Evolutionary conservation across 1,139 yeast genomes (phyloP).

Genomic region (Casaregolazyma suthepensis): DNA sequence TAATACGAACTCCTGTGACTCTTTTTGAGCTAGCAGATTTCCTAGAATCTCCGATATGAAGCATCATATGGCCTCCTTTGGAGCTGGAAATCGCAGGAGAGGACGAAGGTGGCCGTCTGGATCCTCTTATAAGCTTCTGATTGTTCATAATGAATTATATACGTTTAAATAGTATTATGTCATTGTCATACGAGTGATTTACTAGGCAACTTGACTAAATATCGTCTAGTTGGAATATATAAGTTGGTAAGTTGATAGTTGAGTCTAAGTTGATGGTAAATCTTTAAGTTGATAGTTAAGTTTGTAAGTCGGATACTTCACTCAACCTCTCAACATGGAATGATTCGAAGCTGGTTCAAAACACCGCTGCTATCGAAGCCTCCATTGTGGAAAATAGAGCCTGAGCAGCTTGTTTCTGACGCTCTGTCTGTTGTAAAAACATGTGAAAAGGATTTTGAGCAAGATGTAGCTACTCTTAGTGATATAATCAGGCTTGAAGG

Average conservation of each 20-base stretch:
- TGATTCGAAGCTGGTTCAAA: conserved; percentile 1
- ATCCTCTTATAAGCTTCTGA: neutral
- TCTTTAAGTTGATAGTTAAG: neutral
- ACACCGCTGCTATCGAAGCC: neutral
- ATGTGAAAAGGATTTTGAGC: neutral
- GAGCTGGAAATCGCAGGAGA: conserved; percentile 14
- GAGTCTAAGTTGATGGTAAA: too few relatives aligned
- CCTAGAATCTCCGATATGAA: conserved; percentile 9
- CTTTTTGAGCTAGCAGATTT: neutral
- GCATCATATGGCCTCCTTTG: conserved; percentile 18
- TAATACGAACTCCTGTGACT: neutral
- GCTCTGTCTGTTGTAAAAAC: neutral
- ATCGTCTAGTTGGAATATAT: neutral
- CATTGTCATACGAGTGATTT: neutral
- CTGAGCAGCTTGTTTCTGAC: neutral
- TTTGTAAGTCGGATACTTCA: neutral
- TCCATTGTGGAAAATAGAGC: conserved; percentile 4
- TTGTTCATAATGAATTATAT: neutral
- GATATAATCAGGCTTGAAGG: neutral
- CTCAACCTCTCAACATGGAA: neutral
- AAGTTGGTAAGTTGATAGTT: neutral
- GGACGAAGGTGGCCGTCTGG: neutral
- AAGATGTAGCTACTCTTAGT: neutral
- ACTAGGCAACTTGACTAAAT: neutral
- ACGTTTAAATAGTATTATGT: neutral